Evolutionary conservation across 192 early-diverging fungal genomes (phyloP).

Genomic region (Coemansia sp.): DNA sequence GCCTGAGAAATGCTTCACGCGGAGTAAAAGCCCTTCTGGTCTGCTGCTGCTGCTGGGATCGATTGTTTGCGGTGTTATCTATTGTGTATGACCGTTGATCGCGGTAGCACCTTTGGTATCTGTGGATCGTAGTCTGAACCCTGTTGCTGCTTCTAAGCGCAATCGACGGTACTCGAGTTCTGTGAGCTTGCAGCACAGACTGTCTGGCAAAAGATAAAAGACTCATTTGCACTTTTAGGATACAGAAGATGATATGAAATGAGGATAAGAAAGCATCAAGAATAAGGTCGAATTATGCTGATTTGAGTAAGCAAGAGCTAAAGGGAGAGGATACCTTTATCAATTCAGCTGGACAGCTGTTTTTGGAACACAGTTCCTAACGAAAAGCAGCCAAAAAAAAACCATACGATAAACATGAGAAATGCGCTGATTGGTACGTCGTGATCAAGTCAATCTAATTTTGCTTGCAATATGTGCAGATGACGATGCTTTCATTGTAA

Average conservation of each 20-base stretch:
- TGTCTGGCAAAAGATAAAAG: not conserved
- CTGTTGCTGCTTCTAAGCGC: not conserved
- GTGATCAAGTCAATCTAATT: too few species aligned
- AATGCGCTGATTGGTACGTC: too few species aligned
- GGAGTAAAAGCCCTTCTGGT: not conserved
- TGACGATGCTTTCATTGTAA: not conserved
- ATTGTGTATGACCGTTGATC: not conserved
- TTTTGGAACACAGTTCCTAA: too few species aligned
- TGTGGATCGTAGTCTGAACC: not conserved
- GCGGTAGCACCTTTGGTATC: not conserved
- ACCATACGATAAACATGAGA: too few species aligned
- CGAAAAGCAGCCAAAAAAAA: too few species aligned
- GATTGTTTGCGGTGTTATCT: not conserved
- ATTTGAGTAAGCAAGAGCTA: too few species aligned
- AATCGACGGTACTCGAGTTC: not conserved
- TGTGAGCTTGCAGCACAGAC: constrained; percentile 2
- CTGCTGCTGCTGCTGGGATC: constrained; percentile 5
- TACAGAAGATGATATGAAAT: not conserved
- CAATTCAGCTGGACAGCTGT: too few species aligned
- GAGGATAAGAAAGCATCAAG: not conserved
- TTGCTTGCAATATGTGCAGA: too few species aligned
- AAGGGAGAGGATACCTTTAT: too few species aligned
- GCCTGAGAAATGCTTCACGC: constrained; percentile 29
- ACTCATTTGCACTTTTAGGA: not conserved
- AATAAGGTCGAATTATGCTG: not conserved